Percentiles rank a stretch among this genome's conserved stretches.
phyloP scores from a whole-genome alignment of 2,329 filamentous ascomycete genomes.

The Sclerotinia spermophila region DNA sequence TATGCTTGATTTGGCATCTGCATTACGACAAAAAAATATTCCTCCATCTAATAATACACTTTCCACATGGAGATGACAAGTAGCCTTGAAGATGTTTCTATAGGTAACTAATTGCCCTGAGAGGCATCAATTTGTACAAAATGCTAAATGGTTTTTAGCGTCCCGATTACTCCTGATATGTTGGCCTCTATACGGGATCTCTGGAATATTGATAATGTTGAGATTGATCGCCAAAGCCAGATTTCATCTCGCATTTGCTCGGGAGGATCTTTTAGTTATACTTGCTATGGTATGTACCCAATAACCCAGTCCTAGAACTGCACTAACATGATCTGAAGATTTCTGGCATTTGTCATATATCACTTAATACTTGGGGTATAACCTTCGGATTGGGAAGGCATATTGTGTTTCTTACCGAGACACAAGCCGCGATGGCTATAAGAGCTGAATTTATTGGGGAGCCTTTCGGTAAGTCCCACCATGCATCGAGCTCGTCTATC shows the following conservation, averaged over 20 bases:
- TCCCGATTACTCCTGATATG: constrained; percentile 6
- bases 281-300: background rate
- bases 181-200: constrained; percentile 14
- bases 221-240: constrained; percentile 9
- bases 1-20: background rate
- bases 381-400: constrained; percentile 6
- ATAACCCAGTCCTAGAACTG: background rate
- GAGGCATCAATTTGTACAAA: too few relatives aligned
- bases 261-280: constrained; percentile 2
- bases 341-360: constrained; percentile 9
- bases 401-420: background rate
- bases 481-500: background rate
- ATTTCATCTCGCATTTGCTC: constrained; percentile 7
- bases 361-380: constrained; percentile 12
- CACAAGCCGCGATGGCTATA: background rate
- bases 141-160: background rate
- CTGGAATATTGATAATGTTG: constrained; percentile 12
- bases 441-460: constrained; percentile 6
- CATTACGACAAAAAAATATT: background rate
- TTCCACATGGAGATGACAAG: constrained; percentile 2
- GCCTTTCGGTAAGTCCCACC: background rate
- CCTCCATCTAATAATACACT: background rate
- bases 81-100: constrained; percentile 1
- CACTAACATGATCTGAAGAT: background rate
- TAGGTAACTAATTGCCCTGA: background rate